Evolutionary conservation across 306 rosid genomes (phyloP), one percentile per base, ranked within the genome.

Genomic region (Lithocarpus polystachyus): DNA sequence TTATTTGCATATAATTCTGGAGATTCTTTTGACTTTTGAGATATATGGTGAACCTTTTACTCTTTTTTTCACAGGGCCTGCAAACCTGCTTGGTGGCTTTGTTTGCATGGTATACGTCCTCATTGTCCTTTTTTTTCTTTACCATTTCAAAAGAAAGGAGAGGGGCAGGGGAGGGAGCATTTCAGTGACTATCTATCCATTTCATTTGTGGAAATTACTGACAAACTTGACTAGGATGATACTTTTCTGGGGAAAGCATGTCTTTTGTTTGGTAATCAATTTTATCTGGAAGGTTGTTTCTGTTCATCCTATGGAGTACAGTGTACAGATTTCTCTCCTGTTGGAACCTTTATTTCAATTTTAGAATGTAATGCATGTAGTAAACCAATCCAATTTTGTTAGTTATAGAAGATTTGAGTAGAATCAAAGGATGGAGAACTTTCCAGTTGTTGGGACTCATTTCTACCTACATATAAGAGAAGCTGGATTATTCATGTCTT

Each of bases 21-120:
- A 55, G 23, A 65, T 37, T 55, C 20, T 5, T 43, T 28, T 28
- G 29, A 28, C 29, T 28, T 28, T 37, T 57, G 22, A 51, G 55
- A 57, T 55, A 51, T 45, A 28, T 73, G 74, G 81, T 83, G 72
- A 89, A 76, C 60, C 57, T 35, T 76, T 40, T 79, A 24, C 79
- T 77, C 60, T 76, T 67, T 85, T 76, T 68, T 70, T 81, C 79
- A 53, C 93, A 96, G 99, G 99, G 98, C 74, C 88, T 96, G 79
- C 99, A 96, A 91, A 96, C 98, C 75, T 96, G 99, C 87, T 85
- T 93, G 89, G 97, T 90, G 86, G 88, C 97, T 83, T 80, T 92
- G 74, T 75, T 96, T 29, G 91, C 97, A 74, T 89, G 99, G 99
- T 93, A 85, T 64, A 71, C 80, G 68, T 81, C 53, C 31, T 79